Conservation (phyloP, 192 early-diverging fungal species). For the Phycomyces blakesleeanus region DNA sequence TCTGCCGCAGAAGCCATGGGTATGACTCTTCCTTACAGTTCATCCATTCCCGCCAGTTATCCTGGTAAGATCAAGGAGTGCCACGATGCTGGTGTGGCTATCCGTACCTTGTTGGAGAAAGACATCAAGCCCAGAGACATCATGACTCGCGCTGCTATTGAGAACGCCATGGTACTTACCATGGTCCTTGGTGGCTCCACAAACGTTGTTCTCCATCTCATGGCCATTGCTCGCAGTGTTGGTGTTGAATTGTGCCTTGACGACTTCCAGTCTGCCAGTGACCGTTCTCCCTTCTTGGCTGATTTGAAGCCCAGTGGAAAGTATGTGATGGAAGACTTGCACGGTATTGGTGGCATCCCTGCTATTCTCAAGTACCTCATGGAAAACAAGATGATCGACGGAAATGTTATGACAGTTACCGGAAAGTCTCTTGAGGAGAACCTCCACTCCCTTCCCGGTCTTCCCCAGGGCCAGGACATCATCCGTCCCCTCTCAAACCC, state of each 20-base stretch:
- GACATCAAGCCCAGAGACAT: constrained; percentile 96
- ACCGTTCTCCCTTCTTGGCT: constrained; percentile 91
- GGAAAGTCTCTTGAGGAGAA: constrained; percentile 97
- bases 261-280: constrained; percentile 92
- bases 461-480: constrained; percentile 81
- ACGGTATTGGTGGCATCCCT: constrained; percentile 89
- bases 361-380: constrained; percentile 93
- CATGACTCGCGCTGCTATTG: constrained; percentile 91
- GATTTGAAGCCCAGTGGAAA: constrained; percentile 98
- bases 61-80: constrained; percentile 91
- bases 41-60: constrained; percentile 89
- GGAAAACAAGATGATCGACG: constrained; percentile 78
- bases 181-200: constrained; percentile 96
- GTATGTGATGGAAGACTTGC: constrained; percentile 98
- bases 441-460: constrained; percentile 68
- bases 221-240: constrained; percentile 80
- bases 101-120: constrained; percentile 84
- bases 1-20: constrained; percentile 96
- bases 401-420: constrained; percentile 91
- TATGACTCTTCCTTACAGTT: constrained; percentile 94
- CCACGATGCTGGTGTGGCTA: constrained; percentile 72
- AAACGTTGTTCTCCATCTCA: constrained; percentile 94
- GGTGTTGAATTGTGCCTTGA: constrained; percentile 82
- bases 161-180: constrained; percentile 92
- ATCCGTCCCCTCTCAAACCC: constrained; percentile 79